phyloP scores from a whole-genome alignment of 1,284 basidiomycete genomes.

The Cutaneotrichosporon cyanovorans region DNA sequence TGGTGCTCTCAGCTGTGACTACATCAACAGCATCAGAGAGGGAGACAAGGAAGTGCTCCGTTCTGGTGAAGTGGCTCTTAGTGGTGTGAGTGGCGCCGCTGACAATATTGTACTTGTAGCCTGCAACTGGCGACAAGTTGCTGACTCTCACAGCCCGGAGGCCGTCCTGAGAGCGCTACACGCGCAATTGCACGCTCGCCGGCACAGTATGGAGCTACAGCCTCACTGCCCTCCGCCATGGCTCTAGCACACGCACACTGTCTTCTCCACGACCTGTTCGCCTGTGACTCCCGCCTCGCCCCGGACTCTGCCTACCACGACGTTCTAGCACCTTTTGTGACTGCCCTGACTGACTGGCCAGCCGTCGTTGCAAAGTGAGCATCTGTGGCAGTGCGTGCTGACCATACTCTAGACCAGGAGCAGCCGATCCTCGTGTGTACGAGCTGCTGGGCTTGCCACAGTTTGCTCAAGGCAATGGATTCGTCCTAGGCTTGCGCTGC shows the following conservation, averaged over 20 bases:
- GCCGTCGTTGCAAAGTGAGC: conserved; percentile 2
- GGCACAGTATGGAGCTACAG: neutral
- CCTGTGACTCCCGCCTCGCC: conserved; percentile 6
- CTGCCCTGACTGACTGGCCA: conserved; percentile 1
- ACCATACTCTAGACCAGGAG: neutral
- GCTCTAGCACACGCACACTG: conserved; percentile 12
- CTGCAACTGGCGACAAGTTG: no score
- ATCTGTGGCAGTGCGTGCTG: neutral
- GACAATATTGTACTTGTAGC: no score
- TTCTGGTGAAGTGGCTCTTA: neutral
- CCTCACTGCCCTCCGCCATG: conserved; percentile 1
- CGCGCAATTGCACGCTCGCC: conserved; percentile 3
- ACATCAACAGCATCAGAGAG: neutral
- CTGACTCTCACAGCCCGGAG: neutral
- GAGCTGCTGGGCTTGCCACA: conserved; percentile 1
- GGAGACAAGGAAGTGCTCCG: conserved; percentile 2
- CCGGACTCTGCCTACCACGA: conserved; percentile 3
- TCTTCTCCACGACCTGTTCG: conserved; percentile 6
- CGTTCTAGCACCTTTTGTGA: conserved; percentile 3
- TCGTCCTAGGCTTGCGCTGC: conserved; percentile 4
- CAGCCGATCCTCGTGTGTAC: neutral
- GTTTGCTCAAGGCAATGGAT: neutral
- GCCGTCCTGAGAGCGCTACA: conserved; percentile 1
- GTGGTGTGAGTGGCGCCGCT: neutral
- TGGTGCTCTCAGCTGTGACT: neutral